Base-by-base conservation (phyloP, 495 filamentous ascomycete genomes). In the Chlorociboria aeruginascens region DNA sequence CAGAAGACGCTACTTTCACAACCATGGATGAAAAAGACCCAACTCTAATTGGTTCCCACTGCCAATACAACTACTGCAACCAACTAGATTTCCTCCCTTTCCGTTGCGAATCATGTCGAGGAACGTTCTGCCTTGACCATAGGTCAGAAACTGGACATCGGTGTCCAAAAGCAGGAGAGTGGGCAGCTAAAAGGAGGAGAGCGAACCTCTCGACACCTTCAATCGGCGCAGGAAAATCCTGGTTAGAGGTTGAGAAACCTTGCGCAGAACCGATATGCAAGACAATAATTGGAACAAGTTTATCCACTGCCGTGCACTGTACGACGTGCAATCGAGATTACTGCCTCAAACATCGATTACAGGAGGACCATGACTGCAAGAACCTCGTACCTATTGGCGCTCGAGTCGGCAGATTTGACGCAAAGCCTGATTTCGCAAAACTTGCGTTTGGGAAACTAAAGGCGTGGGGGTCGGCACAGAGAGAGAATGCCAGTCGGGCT, bases 71-170 rank as follows among this genome's bases (percentile, higher is more conserved):
- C 53, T 89, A 86, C 73, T 98, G 92, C 75, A 80, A 89, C 62
- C 82, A 85, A 59, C 85, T 97, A 40, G 93, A 97, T 68, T 97
- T 97, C 69, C 82, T 98, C 9, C 92, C 92, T 34, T 98, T 96
- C 69, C 74, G 78, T 55, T 98, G 92, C 73, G 84, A 92, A 65
- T 89, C 82, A 61, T 98, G 92, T 59, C 56, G 61, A 53, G 76
- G 81, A 40, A 93, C 82, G 40, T 98, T 79, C 73, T 98, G 92
- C 63, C 84, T 93, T 60, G 88, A 96, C 62, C 92, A 98, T 74
- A 86, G 92, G 45, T 84, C 79, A 59, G 90, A 96, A 66, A 75
- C 77, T 41, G 69, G 84, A 0, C 92, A 98, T 70, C 71, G 73
- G 56, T 98, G 92, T 63, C 54, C 82, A 12, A 76, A 83, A 46